Conservation (phyloP, 257 asterid genomes). For the Nicotiana undulata region DNA sequence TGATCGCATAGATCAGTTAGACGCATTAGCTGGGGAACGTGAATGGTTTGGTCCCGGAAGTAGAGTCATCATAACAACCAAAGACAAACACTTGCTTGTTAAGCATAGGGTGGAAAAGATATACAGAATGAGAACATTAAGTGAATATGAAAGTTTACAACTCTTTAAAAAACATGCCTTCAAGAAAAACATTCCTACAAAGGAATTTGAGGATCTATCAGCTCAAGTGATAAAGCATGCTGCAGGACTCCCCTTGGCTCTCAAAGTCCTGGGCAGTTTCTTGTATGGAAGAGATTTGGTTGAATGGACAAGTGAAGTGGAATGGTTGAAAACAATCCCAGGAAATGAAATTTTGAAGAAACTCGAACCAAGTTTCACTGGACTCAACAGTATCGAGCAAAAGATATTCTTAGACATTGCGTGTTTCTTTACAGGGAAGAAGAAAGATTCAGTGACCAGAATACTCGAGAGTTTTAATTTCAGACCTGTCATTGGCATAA, state of each 20-base stretch:
- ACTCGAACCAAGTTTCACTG: not conserved
- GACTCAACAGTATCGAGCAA: not conserved
- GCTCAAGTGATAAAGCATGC: not conserved
- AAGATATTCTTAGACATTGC: constrained; percentile 1
- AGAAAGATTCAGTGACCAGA: not conserved
- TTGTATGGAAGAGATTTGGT: not conserved
- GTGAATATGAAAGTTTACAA: not conserved
- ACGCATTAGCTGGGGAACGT: not conserved
- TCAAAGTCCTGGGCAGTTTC: not conserved
- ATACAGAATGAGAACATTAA: not conserved
- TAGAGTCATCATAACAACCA: constrained; percentile 6
- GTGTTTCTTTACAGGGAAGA: not conserved
- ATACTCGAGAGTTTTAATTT: not conserved
- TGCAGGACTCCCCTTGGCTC: constrained; percentile 6
- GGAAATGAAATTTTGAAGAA: not conserved
- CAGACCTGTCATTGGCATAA: not conserved
- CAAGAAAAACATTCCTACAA: not conserved
- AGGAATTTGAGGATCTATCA: not conserved
- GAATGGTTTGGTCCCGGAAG: constrained; percentile 5
- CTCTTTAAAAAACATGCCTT: not conserved
- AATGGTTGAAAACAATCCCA: not conserved
- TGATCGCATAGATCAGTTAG: not conserved
- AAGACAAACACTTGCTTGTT: not conserved
- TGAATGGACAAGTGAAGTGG: not conserved
- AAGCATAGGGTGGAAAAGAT: not conserved